A percentile compares a stretch with the other conserved stretches of the same genome.
These are phyloP conservation scores for Leccinum fibrillosum DNA, from an alignment of 768 basidiomycete species.

Conservation along the genomic window DNA sequence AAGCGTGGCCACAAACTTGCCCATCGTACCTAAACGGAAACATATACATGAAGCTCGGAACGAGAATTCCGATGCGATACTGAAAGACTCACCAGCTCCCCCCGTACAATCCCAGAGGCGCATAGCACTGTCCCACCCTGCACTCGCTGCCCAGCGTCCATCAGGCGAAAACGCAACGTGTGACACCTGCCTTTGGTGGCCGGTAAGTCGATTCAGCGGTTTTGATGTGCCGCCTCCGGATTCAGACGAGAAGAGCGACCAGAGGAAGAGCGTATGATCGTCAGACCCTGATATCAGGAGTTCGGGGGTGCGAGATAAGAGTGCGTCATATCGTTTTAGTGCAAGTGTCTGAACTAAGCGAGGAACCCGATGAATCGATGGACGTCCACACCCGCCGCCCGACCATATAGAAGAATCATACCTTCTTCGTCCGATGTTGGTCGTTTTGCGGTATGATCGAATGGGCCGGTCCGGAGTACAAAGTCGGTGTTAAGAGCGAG, in stretches of 20 bases:
- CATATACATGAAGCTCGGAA: neutral
- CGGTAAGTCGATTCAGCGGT: conserved; percentile 79
- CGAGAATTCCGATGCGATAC: neutral
- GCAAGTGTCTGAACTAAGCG: conserved; percentile 70
- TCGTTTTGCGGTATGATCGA: conserved; percentile 80
- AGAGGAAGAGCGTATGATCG: conserved; percentile 96
- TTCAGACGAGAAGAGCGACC: conserved; percentile 68
- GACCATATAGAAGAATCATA: conserved; percentile 24
- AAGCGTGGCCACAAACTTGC: conserved; percentile 87
- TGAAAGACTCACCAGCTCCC: conserved; percentile 40
- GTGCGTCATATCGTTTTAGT: conserved; percentile 69
- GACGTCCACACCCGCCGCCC: neutral
- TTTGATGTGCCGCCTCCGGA: conserved; percentile 50
- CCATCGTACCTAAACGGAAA: conserved; percentile 34
- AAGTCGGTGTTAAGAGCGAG: conserved; percentile 95
- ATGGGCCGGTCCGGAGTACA: conserved; percentile 90
- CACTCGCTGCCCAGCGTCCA: conserved; percentile 87
- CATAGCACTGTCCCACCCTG: conserved; percentile 88
- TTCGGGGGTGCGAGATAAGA: conserved; percentile 66
- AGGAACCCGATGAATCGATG: neutral
- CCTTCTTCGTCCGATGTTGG: conserved; percentile 83
- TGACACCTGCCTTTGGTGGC: conserved; percentile 92
- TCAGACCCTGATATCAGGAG: conserved; percentile 94
- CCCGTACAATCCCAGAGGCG: conserved; percentile 70
- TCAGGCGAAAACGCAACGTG: conserved; percentile 96